A percentile compares a stretch with the other conserved stretches of the same genome.
Conservation (phyloP, 2,329 filamentous ascomycete species). For the Colletotrichum salicis region DNA sequence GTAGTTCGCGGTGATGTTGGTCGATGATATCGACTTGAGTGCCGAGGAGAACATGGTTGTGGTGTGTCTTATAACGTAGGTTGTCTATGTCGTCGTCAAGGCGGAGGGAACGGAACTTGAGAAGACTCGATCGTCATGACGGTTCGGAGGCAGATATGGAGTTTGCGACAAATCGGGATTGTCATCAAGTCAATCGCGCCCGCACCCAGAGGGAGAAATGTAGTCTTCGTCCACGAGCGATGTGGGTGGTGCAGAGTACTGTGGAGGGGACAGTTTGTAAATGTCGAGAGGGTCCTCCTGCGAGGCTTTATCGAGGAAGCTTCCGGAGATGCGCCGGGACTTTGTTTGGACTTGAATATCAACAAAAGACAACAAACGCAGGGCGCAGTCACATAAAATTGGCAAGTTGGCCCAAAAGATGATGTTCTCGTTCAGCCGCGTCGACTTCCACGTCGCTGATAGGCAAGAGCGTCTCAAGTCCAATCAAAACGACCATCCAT, state of each 20-base stretch:
- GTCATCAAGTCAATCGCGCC: constrained; percentile 13
- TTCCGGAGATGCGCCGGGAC: neutral
- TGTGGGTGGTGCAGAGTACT: constrained; percentile 6
- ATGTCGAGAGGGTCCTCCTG: neutral
- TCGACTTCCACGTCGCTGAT: constrained; percentile 32
- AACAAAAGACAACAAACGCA: neutral
- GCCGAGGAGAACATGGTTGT: constrained; percentile 87
- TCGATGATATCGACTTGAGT: constrained; percentile 89
- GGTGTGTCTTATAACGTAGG: constrained; percentile 21
- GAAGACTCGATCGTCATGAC: constrained; percentile 38
- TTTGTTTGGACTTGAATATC: neutral
- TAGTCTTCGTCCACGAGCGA: constrained; percentile 21
- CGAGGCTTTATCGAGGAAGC: neutral
- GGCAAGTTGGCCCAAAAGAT: constrained; percentile 26
- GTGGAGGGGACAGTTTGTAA: neutral
- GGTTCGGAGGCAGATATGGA: constrained; percentile 13
- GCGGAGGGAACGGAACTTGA: constrained; percentile 29
- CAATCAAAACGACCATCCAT: constrained; percentile 24
- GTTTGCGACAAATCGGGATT: constrained; percentile 30
- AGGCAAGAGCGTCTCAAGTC: constrained; percentile 29
- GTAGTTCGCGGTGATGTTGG: constrained; percentile 94
- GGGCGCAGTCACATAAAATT: neutral
- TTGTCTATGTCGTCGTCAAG: constrained; percentile 34
- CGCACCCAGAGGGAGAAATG: neutral
- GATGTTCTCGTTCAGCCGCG: constrained; percentile 28